Base-by-base conservation (phyloP, 306 rosid species). In the Begonia fuchsioides region DNA sequence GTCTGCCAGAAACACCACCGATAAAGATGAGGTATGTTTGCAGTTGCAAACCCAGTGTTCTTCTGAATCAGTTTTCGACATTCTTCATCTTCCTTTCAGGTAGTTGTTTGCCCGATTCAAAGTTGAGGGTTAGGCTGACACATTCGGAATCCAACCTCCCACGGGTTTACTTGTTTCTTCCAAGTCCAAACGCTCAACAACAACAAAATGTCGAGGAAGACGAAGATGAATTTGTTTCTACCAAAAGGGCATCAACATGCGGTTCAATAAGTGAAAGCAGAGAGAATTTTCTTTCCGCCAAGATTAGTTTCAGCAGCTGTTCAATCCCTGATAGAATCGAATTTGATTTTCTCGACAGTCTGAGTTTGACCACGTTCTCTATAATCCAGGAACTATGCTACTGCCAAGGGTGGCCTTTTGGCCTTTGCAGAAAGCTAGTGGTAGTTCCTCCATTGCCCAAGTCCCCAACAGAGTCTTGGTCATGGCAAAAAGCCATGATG, bases 321-420 rank as follows among this genome's bases (percentile, higher is more conserved):
- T 73, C 95, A 3, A 82, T 92, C 82, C 55, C 79, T 20, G 57
- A 67, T 44, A 81, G 72, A 2, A 9, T 73, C 62, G 92, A 81
- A 9, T 55, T 76, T 32, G 64, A 58, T 49, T 47, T 58, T 49
- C 39, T 48, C 2, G 62, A 49, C 20, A 54, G 18, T 13, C 50
- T 48, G 10, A 74, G 61, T 19, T 62, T 60, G 52, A 68, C 71
- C 76, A 69, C 60, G 81, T 77, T 75, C 9, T 75, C 87, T 0
- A 72, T 73, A 62, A 68, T 90, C 64, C 84, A 53, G 55, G 85
- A 90, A 69, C 52, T 82, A 8, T 69, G 80, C 52, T 95, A 85
- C 15, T 90, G 94, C 60, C 67, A 85, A 41, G 98, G 98, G 2
- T 85, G 95, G 98, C 96, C 98, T 1, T 90, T 90, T 38, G 98